Evolutionary conservation across 2,329 filamentous ascomycete genomes (phyloP).

Genomic region (Aspergillus fructus): DNA sequence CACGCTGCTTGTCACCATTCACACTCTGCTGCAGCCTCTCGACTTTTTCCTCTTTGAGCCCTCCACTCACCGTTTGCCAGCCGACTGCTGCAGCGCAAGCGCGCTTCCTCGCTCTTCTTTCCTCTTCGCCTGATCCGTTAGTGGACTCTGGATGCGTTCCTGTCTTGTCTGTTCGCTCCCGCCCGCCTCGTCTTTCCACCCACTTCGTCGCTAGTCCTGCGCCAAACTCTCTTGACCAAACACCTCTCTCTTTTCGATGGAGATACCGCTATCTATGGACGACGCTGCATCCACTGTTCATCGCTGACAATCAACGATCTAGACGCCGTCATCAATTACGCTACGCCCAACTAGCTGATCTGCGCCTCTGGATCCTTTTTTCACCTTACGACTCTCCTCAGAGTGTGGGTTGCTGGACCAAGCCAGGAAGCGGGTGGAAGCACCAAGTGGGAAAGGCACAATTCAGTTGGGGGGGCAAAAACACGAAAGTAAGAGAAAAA

Average conservation of each 20-base stretch:
- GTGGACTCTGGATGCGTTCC: slow-evolving; percentile 12
- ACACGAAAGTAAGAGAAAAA: not conserved
- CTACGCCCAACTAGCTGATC: slow-evolving; percentile 27
- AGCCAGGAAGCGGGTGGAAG: slow-evolving; percentile 10
- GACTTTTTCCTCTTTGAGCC: slow-evolving; percentile 13
- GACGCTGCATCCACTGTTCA: slow-evolving; percentile 24
- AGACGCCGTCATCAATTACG: slow-evolving; percentile 26
- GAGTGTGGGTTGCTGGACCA: slow-evolving; percentile 17
- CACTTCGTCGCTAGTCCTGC: slow-evolving; percentile 15
- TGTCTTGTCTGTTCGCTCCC: slow-evolving; percentile 11
- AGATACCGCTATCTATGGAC: slow-evolving; percentile 32
- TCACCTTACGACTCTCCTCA: slow-evolving; percentile 17
- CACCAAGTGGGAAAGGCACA: slow-evolving; percentile 5
- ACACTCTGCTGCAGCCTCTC: slow-evolving; percentile 19
- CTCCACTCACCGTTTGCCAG: slow-evolving; percentile 25
- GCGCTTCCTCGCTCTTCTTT: slow-evolving; percentile 12
- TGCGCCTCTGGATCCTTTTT: slow-evolving; percentile 25
- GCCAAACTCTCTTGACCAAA: slow-evolving; percentile 12
- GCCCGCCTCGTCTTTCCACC: slow-evolving; percentile 9
- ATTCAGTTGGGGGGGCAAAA: not conserved
- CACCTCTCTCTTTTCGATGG: slow-evolving; percentile 30
- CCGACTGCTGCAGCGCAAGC: slow-evolving; percentile 14
- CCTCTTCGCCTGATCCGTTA: slow-evolving; percentile 12
- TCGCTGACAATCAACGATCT: slow-evolving; percentile 33
- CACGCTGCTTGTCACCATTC: slow-evolving; percentile 10